These are phyloP conservation scores for Nothophytophthora sp. DNA, from an alignment of 352 stramenopile species.

Conservation along the genomic window DNA sequence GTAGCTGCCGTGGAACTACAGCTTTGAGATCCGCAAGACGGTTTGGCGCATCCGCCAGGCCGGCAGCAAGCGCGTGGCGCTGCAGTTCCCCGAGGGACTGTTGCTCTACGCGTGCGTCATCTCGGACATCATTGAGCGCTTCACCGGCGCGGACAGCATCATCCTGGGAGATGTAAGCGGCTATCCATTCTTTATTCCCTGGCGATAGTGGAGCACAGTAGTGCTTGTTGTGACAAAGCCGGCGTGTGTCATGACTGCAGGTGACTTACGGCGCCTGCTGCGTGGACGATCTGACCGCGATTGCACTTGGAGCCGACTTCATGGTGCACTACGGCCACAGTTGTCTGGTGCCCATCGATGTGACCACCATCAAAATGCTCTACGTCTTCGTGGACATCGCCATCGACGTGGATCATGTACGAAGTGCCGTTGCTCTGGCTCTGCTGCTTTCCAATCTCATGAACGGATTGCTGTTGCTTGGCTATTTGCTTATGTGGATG, in stretches of 20 bases:
- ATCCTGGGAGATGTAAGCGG: slow-evolving; percentile 96
- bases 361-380: slow-evolving; percentile 96
- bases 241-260: slow-evolving; percentile 17
- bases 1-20: slow-evolving; percentile 97
- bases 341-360: slow-evolving; percentile 97
- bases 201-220: background rate
- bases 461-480: slow-evolving; percentile 3
- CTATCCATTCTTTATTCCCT: background rate
- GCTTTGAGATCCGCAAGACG: slow-evolving; percentile 99
- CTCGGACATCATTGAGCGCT: slow-evolving; percentile 98
- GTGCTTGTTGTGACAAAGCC: background rate
- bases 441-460: background rate
- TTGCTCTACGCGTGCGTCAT: slow-evolving; percentile 98
- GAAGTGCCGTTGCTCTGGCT: background rate
- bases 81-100: slow-evolving; percentile 99
- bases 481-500: too few species aligned
- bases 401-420: slow-evolving; percentile 96
- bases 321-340: slow-evolving; percentile 99
- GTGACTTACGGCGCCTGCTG: slow-evolving; percentile 99
- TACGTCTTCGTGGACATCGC: slow-evolving; percentile 99
- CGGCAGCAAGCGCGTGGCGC: slow-evolving; percentile 90
- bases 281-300: slow-evolving; percentile 97
- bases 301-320: slow-evolving; percentile 95
- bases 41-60: slow-evolving; percentile 95
- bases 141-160: slow-evolving; percentile 90